These are phyloP conservation scores for Epichloe aotearoae DNA, from an alignment of 2,329 filamentous ascomycete genomes.

Conservation along the genomic window DNA sequence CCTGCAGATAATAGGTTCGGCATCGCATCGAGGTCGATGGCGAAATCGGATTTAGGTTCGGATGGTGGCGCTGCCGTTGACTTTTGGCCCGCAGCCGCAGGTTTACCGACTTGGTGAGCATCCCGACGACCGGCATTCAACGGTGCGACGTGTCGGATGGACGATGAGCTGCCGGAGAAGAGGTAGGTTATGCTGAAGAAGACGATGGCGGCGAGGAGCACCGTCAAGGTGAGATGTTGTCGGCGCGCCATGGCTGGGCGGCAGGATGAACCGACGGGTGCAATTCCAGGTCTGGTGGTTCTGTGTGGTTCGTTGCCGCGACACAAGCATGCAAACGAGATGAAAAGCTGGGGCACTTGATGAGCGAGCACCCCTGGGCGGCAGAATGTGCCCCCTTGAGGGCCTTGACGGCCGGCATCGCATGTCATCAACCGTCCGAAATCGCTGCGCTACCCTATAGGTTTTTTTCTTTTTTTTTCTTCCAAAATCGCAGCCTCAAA, in stretches of 20 bases:
- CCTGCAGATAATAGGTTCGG: constrained; percentile 47
- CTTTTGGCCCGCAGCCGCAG: not conserved
- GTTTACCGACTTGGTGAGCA: not conserved
- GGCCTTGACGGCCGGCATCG: no score
- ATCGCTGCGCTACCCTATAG: no score
- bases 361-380: no score
- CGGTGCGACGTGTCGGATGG: constrained; percentile 3
- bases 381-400: no score
- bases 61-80: constrained; percentile 3
- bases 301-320: no score
- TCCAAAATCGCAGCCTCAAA: no score
- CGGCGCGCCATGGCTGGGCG: constrained; percentile 33
- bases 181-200: constrained; percentile 46
- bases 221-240: constrained; percentile 37
- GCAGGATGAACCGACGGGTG: not conserved
- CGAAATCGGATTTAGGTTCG: constrained; percentile 16
- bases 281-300: not conserved
- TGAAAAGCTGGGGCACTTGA: no score
- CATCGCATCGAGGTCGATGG: constrained; percentile 28
- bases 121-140: constrained; percentile 6
- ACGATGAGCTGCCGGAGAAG: constrained; percentile 31
- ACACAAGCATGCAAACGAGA: no score
- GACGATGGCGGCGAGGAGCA: constrained; percentile 40
- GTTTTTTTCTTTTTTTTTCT: no score
- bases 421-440: no score